Percentiles rank a stretch among this genome's conserved stretches.
Evolutionary conservation across 1,139 yeast genomes (phyloP).

Genomic region (Zhuliangozyma parablackwelliae): DNA sequence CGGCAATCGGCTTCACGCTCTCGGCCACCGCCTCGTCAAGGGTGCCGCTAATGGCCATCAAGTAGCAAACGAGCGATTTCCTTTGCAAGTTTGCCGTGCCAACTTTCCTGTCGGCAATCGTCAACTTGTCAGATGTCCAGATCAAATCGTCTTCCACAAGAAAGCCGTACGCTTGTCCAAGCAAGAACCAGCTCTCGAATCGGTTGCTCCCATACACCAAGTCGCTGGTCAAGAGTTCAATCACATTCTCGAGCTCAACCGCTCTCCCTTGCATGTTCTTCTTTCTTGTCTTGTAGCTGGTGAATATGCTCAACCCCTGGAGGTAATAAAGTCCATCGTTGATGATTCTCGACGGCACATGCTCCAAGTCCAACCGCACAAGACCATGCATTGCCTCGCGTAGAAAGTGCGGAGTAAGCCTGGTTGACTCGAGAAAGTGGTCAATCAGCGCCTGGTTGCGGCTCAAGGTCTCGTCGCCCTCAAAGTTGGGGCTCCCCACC

Average conservation of each 20-base stretch:
- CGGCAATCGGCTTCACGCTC: constrained; percentile 29
- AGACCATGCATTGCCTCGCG: constrained; percentile 58
- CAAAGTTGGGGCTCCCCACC: constrained; percentile 61
- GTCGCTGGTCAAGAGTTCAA: constrained; percentile 62
- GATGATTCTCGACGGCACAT: constrained; percentile 13
- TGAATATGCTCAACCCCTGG: constrained; percentile 65
- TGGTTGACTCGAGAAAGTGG: constrained; percentile 47
- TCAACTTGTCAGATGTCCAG: constrained; percentile 85
- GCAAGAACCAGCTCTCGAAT: constrained; percentile 79
- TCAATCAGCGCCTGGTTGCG: constrained; percentile 46
- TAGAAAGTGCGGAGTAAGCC: constrained; percentile 46
- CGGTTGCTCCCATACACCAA: constrained; percentile 62
- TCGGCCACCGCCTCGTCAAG: constrained; percentile 18
- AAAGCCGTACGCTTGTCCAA: constrained; percentile 77
- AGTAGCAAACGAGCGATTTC: constrained; percentile 66
- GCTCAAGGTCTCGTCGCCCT: constrained; percentile 26
- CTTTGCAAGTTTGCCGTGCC: constrained; percentile 64
- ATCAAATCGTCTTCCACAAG: constrained; percentile 84
- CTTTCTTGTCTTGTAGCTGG: constrained; percentile 63
- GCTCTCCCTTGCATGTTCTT: constrained; percentile 75
- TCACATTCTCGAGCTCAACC: constrained; percentile 74
- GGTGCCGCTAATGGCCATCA: constrained; percentile 65
- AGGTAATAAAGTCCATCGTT: constrained; percentile 64
- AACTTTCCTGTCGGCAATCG: constrained; percentile 56
- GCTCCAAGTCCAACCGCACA: constrained; percentile 20